These are phyloP conservation scores for Neurospora sp. DNA, from an alignment of 495 filamentous ascomycete genomes.

Conservation along the genomic window DNA sequence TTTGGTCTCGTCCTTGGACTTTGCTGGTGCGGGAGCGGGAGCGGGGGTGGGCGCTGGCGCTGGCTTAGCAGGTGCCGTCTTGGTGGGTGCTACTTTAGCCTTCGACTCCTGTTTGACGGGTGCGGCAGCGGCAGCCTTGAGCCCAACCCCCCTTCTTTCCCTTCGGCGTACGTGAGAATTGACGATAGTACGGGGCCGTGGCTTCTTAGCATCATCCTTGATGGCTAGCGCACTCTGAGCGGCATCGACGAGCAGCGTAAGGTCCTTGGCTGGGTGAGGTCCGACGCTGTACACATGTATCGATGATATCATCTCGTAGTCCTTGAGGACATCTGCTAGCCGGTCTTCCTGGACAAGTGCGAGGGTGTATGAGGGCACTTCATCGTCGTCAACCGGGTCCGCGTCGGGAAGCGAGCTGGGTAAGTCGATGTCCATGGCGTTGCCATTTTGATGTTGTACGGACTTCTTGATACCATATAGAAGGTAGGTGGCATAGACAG, in stretches of 20 bases:
- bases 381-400: constrained; percentile 30
- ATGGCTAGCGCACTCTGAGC: constrained; percentile 48
- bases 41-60: constrained; percentile 7
- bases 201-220: constrained; percentile 10
- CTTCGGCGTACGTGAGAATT: constrained; percentile 30
- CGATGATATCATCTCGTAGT: constrained; percentile 59
- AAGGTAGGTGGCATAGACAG: constrained; percentile 81
- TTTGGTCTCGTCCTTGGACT: constrained; percentile 28
- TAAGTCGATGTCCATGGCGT: constrained; percentile 66
- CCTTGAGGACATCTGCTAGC: constrained; percentile 56
- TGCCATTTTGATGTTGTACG: constrained; percentile 19
- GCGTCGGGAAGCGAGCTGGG: constrained; percentile 56
- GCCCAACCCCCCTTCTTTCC: constrained; percentile 21
- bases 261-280: constrained; percentile 58
- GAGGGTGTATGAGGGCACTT: constrained; percentile 44
- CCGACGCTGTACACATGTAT: constrained; percentile 86
- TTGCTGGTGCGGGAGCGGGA: constrained; percentile 9
- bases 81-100: constrained; percentile 6
- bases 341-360: constrained; percentile 73
- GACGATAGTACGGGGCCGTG: constrained; percentile 17
- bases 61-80: constrained; percentile 8
- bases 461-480: constrained; percentile 51
- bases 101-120: constrained; percentile 3
- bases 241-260: constrained; percentile 63
- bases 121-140: constrained; percentile 9